A percentile compares a stretch with the other conserved stretches of the same genome.
Conservation (phyloP, 2,329 filamentous ascomycete genomes). For the Aureobasidium subglaciale region DNA sequence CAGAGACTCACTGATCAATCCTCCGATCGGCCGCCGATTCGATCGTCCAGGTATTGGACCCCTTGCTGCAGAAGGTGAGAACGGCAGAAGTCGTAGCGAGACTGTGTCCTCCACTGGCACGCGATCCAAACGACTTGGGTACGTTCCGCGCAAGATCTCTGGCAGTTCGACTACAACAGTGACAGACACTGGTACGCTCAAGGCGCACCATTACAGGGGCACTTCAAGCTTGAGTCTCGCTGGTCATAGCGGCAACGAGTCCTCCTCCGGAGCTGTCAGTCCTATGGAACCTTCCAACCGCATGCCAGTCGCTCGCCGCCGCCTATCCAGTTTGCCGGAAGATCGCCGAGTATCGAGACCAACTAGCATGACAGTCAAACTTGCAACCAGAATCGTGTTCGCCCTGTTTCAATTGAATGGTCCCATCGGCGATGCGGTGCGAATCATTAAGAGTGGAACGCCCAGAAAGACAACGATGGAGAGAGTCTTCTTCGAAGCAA, state of each 20-base stretch:
- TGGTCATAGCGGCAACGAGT: conserved; percentile 25
- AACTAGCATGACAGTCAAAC: conserved; percentile 16
- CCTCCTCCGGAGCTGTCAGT: conserved; percentile 27
- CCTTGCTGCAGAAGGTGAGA: conserved; percentile 61
- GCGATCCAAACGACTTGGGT: conserved; percentile 54
- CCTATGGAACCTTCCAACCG: conserved; percentile 22
- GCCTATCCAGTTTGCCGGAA: conserved; percentile 18
- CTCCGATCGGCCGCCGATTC: conserved; percentile 40
- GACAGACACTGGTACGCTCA: conserved; percentile 25
- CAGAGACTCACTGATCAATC: conserved; percentile 40
- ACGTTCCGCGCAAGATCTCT: conserved; percentile 50
- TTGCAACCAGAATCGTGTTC: conserved; percentile 16
- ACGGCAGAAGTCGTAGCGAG: conserved; percentile 57
- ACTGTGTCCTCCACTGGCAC: conserved; percentile 45
- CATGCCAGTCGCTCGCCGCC: conserved; percentile 11
- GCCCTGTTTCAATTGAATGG: conserved; percentile 17
- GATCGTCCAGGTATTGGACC: conserved; percentile 60
- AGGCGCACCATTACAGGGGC: conserved; percentile 26
- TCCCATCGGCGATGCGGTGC: conserved; percentile 17
- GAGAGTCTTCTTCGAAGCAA: conserved; percentile 40
- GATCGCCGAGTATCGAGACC: conserved; percentile 18
- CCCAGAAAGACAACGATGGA: conserved; percentile 15
- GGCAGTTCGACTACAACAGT: conserved; percentile 28
- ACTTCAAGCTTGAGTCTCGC: conserved; percentile 24
- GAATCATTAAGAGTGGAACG: conserved; percentile 16